Evolutionary conservation across 306 rosid genomes (phyloP), one percentile per base, ranked within the genome.

Genomic region (Vigna unguiculata): DNA sequence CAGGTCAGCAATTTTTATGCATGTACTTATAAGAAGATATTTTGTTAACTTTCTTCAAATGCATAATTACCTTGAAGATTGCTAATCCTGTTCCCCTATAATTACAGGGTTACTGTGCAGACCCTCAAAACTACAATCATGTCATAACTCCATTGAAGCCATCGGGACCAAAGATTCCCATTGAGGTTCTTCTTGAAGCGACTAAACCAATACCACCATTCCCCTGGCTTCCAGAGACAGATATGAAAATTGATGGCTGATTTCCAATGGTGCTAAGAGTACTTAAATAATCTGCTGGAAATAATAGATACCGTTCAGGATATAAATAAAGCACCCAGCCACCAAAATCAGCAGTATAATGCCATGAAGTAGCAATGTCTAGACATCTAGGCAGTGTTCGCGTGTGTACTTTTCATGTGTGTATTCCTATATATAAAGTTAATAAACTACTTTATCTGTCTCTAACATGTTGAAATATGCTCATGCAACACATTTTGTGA

Each of bases 161-260:
- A 45, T 88, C 97, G 11, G 85, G 46, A 71, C 91, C 92, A 82
- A 75, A 86, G 76, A 82, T 87, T 41, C 76, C 91, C 16, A 78
- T 41, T 10, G 91, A 90, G 72, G 83, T 68, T 47, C 84, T 91
- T 64, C 81, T 86, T 46, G 85, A 89, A 60, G 95, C 95, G 81
- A 88, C 93, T 62, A 74, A 84, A 73, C 91, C 87, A 82, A 69
- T n/a, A 13, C 83, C 75, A 45, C 89, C 97, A 51, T 87, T 88
- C 85, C 81, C 86, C 11, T 94, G 97, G 98, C 83, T 83, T 30
- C 63, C 80, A 45, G 89, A 85, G 71, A 89, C 96, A 30, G 97
- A 89, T 75, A 82, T 82, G 90, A 85, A 84, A 71, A 84, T 93
- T 45, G 92, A 82, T 51, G 92, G 85, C 40, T 84, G 71, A 78